Evolutionary conservation across 2,329 filamentous ascomycete species (phyloP).

Genomic region (Claviceps capensis): DNA sequence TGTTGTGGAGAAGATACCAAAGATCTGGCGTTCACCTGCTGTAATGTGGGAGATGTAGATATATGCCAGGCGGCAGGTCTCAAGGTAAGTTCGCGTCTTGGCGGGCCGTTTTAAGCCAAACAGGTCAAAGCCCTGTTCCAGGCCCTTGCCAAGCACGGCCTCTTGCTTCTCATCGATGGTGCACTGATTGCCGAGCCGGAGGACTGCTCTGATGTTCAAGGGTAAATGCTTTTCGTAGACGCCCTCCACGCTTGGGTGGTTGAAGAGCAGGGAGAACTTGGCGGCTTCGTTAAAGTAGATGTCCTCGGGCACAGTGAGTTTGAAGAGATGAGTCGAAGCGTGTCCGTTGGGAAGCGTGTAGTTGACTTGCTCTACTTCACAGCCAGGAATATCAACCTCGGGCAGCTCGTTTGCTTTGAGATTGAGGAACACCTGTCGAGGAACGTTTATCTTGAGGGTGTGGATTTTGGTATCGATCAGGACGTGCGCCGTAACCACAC

Average conservation of each 20-base stretch:
- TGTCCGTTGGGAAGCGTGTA: slow-evolving; percentile 92
- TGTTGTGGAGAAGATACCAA: slow-evolving; percentile 79
- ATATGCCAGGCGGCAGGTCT: slow-evolving; percentile 62
- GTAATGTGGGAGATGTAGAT: slow-evolving; percentile 88
- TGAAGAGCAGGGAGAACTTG: slow-evolving; percentile 72
- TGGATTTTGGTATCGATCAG: slow-evolving; percentile 91
- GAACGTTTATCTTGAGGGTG: slow-evolving; percentile 74
- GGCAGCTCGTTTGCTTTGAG: slow-evolving; percentile 78
- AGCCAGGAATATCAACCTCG: slow-evolving; percentile 74
- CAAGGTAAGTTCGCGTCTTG: slow-evolving; percentile 58
- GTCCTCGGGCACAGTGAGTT: slow-evolving; percentile 78
- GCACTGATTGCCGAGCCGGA: slow-evolving; percentile 81
- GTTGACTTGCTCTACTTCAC: slow-evolving; percentile 82
- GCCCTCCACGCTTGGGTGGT: slow-evolving; percentile 88
- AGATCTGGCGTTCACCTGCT: slow-evolving; percentile 82
- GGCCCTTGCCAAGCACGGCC: slow-evolving; percentile 79
- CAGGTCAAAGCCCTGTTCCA: slow-evolving; percentile 90
- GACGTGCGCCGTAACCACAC: slow-evolving; percentile 77
- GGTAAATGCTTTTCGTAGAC: slow-evolving; percentile 94
- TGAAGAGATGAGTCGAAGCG: slow-evolving; percentile 86
- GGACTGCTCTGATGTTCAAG: slow-evolving; percentile 69
- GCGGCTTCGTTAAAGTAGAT: slow-evolving; percentile 74
- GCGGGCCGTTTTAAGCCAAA: slow-evolving; percentile 54
- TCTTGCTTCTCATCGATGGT: slow-evolving; percentile 85
- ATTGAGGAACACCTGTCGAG: slow-evolving; percentile 81